Evolutionary conservation across 140 eudicot genomes (phyloP).

Genomic region (Anethum foeniculum): DNA sequence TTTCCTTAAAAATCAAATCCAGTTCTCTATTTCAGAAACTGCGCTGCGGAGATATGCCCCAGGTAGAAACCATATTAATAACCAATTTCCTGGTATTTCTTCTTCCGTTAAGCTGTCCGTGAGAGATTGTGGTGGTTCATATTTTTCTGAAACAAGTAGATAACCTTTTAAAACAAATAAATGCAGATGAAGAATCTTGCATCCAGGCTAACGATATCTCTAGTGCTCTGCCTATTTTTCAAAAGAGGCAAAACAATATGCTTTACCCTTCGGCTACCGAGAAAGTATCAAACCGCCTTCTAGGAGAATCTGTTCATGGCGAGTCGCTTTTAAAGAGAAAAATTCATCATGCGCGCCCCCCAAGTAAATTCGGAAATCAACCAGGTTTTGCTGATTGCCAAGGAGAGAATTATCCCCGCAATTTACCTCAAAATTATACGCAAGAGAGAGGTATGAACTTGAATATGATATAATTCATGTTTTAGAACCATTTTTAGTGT

Average conservation of each 20-base stretch:
- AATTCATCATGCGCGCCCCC: not conserved
- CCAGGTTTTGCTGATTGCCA: constrained; percentile 39
- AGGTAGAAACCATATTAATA: constrained; percentile 33
- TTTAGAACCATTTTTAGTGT: not conserved
- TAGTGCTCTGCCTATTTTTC: constrained; percentile 25
- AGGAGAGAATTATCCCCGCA: constrained; percentile 59
- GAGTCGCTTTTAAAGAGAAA: not conserved
- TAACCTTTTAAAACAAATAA: not conserved
- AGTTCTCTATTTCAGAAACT: constrained; percentile 36
- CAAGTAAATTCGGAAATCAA: constrained; percentile 6
- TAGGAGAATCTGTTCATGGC: constrained; percentile 21
- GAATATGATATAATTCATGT: not conserved
- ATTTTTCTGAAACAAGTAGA: not conserved
- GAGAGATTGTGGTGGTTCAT: not conserved
- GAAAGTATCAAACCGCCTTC: constrained; percentile 48
- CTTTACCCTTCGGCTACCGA: constrained; percentile 46
- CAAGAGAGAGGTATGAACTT: constrained; percentile 50
- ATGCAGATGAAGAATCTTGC: constrained; percentile 89
- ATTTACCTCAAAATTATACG: constrained; percentile 28
- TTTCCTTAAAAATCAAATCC: constrained; percentile 58
- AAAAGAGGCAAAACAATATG: constrained; percentile 36
- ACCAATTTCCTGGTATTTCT: not conserved
- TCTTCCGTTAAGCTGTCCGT: not conserved
- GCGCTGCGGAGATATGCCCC: constrained; percentile 63
- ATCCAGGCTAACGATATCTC: constrained; percentile 56